Evolutionary conservation across 768 basidiomycete species (phyloP).

Genomic region (Favolaschia claudopus): DNA sequence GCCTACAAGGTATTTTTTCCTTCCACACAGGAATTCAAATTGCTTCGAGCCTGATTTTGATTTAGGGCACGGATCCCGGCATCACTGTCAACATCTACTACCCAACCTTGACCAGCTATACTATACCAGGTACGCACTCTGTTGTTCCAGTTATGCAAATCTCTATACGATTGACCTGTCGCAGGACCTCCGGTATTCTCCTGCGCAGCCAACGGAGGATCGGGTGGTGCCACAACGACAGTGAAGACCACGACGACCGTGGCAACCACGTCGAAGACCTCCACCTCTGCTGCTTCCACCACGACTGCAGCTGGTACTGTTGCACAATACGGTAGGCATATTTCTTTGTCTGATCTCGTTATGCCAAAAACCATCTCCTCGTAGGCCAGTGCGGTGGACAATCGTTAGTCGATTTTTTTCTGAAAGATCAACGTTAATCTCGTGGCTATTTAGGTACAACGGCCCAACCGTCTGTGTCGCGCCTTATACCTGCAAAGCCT

Average conservation of each 20-base stretch:
- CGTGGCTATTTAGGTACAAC: slow-evolving; percentile 4
- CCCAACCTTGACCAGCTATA: slow-evolving; percentile 45
- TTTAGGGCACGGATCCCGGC: slow-evolving; percentile 50
- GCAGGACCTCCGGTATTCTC: slow-evolving; percentile 48
- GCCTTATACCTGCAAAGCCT: slow-evolving; percentile 11
- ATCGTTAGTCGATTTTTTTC: neutral
- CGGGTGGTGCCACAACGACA: slow-evolving; percentile 17
- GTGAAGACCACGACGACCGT: slow-evolving; percentile 22
- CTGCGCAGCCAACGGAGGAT: slow-evolving; percentile 38
- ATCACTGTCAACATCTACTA: slow-evolving; percentile 54
- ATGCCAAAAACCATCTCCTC: too few relatives aligned
- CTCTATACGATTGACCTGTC: too few relatives aligned
- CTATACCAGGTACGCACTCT: slow-evolving; percentile 44
- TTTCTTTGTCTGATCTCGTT: slow-evolving; percentile 38
- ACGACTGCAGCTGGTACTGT: slow-evolving; percentile 39
- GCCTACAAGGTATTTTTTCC: slow-evolving; percentile 44
- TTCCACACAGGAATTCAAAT: neutral
- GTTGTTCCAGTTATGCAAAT: neutral
- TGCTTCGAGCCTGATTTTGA: neutral
- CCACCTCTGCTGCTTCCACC: slow-evolving; percentile 22
- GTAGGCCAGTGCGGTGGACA: neutral
- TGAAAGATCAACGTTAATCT: too few relatives aligned
- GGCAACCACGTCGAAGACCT: slow-evolving; percentile 18
- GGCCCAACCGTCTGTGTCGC: slow-evolving; percentile 22
- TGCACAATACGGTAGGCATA: slow-evolving; percentile 52